Percentiles rank a stretch among this genome's conserved stretches.
Conservation (phyloP, 176 grass and related monocot species). For the Poa annua region DNA sequence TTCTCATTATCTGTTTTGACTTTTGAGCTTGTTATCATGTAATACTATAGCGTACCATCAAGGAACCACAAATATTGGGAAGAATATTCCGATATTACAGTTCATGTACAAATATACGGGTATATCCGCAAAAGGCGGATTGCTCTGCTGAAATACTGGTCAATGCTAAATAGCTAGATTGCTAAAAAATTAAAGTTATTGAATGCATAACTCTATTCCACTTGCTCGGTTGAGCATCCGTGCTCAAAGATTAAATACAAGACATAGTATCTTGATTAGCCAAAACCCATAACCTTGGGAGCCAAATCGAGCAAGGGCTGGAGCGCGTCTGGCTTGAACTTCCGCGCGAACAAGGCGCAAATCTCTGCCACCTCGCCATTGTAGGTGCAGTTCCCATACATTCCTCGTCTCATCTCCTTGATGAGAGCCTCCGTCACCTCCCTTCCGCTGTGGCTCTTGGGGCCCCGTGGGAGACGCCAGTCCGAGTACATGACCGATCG, state of each 20-base stretch:
- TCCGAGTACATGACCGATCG: conserved; percentile 65
- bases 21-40: no score
- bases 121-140: background rate
- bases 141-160: background rate
- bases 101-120: background rate
- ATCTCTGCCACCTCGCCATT: conserved; percentile 43
- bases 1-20: no score
- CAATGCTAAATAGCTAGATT: background rate
- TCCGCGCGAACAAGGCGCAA: conserved; percentile 74
- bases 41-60: no score
- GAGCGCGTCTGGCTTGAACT: conserved; percentile 64
- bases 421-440: conserved; percentile 51
- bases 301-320: conserved; percentile 53
- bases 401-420: conserved; percentile 52
- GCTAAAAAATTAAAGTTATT: background rate
- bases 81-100: background rate
- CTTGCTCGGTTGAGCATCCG: background rate
- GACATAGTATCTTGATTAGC: background rate
- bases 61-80: background rate
- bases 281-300: conserved; percentile 56
- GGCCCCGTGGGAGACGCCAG: conserved; percentile 42
- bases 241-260: background rate
- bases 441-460: conserved; percentile 26
- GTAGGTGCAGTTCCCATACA: conserved; percentile 49
- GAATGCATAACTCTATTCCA: background rate